Conservation (phyloP, 176 grass and related monocot species). For the Tuctoria greenei region DNA sequence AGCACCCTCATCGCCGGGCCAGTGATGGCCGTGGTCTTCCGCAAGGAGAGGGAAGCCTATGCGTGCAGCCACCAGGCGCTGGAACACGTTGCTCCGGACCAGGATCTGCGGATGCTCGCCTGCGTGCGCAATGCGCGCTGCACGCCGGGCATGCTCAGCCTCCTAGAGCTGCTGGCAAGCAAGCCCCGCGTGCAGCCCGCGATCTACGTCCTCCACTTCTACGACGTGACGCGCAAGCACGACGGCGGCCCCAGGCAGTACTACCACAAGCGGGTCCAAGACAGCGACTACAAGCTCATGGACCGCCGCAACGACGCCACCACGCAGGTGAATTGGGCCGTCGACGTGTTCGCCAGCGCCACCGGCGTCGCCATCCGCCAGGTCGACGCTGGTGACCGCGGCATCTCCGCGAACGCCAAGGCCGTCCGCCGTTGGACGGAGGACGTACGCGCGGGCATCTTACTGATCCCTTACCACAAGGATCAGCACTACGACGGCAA, state of each 20-base stretch:
- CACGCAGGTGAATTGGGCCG: slow-evolving; percentile 33
- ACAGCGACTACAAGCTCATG: slow-evolving; percentile 26
- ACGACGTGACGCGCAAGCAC: slow-evolving; percentile 13
- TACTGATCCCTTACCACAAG: slow-evolving; percentile 41
- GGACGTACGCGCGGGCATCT: slow-evolving; percentile 24
- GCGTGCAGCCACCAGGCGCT: slow-evolving; percentile 24
- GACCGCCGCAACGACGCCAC: slow-evolving; percentile 15
- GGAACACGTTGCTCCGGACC: slow-evolving; percentile 6
- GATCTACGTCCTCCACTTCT: slow-evolving; percentile 41
- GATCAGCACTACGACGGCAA: slow-evolving; percentile 51
- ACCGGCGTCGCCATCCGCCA: slow-evolving; percentile 39
- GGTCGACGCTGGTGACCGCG: slow-evolving; percentile 35
- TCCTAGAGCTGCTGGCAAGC: slow-evolving; percentile 40
- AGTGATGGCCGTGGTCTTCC: slow-evolving; percentile 34
- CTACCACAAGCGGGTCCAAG: slow-evolving; percentile 34
- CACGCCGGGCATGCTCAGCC: slow-evolving; percentile 36
- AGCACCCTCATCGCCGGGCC: slow-evolving; percentile 47
- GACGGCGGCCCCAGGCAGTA: neutral
- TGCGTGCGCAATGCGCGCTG: slow-evolving; percentile 40
- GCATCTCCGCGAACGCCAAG: slow-evolving; percentile 32
- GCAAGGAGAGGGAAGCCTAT: slow-evolving; percentile 42
- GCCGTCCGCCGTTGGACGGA: slow-evolving; percentile 25
- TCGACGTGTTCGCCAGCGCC: slow-evolving; percentile 40
- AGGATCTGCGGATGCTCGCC: slow-evolving; percentile 42
- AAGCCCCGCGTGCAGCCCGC: slow-evolving; percentile 23